Evolutionary conservation across 257 asterid species (phyloP), one percentile per base, ranked within the genome.

Genomic region (Buddleja alternifolia): DNA sequence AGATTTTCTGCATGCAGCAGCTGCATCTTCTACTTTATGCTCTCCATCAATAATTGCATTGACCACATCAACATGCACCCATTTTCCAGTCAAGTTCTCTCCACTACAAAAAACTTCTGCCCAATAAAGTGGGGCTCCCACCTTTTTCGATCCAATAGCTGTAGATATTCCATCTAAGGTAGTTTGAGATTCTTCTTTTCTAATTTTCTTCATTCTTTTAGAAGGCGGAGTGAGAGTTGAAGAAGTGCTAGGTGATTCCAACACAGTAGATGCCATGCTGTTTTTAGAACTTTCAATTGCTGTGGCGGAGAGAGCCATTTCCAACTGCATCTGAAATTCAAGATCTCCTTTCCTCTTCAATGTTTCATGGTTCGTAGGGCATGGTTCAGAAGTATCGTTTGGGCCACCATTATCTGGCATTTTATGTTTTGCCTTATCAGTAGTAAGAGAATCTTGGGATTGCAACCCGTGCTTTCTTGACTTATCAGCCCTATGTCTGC

Each of bases 51-150:
- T 63, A 75, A 89, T 84, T 57, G 93, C 86, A 75, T 89, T 94
- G 66, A 86, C 88, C 41, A 80, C 94, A 75, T 94, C 99, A 50
- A 91, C 79, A 74, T 91, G 99, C 73, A 94, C 96, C 99, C 99
- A 94, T 73, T 84, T 90, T 56, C 99, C 99, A 1, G 96, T 83
- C 86, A 85, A 66, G 74, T 88, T 84, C 75, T 94, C 99, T 45
- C 99, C 96, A 53, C 83, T 54, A 51, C 96, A 94, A 62, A 87
- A 94, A 42, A 91, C 96, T 77, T 94, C 99, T 12, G 97, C 96
- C 99, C 99, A 94, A 77, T 84, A 87, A 60, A 94, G 83, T 17
- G 97, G 99, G 67, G 99, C 97, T 36, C 99, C 97, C 57, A 83
- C 85, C 81, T 89, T 90, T 75, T 74, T 83, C 11, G 99, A 85